Percentiles rank a stretch among this genome's conserved stretches.
phyloP scores from a whole-genome alignment of 768 basidiomycete genomes.

The Kwoniella dejecticola region DNA sequence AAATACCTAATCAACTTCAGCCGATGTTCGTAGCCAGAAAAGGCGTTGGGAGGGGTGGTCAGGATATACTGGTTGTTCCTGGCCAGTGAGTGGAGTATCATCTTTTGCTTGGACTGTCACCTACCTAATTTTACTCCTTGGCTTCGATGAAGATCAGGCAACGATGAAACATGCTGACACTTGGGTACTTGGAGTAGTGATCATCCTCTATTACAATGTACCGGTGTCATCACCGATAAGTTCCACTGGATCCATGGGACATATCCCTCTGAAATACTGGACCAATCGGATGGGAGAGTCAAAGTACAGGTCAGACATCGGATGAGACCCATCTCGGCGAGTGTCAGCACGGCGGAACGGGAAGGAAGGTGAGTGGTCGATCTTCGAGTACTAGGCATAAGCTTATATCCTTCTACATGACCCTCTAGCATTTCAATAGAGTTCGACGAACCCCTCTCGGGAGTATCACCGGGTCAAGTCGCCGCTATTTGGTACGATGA shows the following conservation, averaged over 20 bases:
- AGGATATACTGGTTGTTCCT: slow-evolving; percentile 75
- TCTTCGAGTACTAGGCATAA: not conserved
- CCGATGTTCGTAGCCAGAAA: slow-evolving; percentile 76
- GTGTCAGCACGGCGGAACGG: slow-evolving; percentile 58
- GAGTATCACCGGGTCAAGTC: slow-evolving; percentile 78
- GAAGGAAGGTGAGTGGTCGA: slow-evolving; percentile 22
- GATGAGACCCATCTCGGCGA: slow-evolving; percentile 62
- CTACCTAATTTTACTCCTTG: too few species aligned
- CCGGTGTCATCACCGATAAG: slow-evolving; percentile 8
- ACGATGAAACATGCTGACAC: too few species aligned
- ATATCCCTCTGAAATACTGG: slow-evolving; percentile 57
- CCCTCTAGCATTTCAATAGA: slow-evolving; percentile 56
- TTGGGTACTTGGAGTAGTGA: slow-evolving; percentile 57
- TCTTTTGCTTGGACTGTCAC: not conserved
- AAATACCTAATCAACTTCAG: slow-evolving; percentile 64
- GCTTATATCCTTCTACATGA: not conserved
- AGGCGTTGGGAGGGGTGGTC: slow-evolving; percentile 59
- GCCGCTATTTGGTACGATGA: slow-evolving; percentile 71
- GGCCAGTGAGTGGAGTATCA: slow-evolving; percentile 61
- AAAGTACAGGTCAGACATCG: slow-evolving; percentile 71
- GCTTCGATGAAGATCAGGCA: too few species aligned
- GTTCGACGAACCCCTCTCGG: slow-evolving; percentile 66
- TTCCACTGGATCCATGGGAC: slow-evolving; percentile 73
- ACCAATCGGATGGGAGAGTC: slow-evolving; percentile 54
- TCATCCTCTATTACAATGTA: slow-evolving; percentile 61